These are phyloP conservation scores for Funneliformis caledonium DNA, from an alignment of 371 early-diverging fungal species.

Conservation along the genomic window DNA sequence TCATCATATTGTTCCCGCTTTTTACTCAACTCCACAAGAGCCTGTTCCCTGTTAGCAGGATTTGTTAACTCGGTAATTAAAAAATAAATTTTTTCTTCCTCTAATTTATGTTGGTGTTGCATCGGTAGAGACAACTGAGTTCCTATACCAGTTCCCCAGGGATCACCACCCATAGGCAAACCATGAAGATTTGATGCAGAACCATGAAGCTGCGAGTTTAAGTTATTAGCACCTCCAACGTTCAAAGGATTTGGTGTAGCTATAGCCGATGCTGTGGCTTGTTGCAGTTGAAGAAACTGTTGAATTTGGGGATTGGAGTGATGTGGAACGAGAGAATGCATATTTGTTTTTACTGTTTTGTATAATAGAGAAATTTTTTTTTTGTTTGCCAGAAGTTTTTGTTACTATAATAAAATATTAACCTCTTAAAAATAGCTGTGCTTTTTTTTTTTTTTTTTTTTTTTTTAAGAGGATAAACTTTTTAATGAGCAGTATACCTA, in stretches of 20 bases:
- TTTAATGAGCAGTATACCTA: too few relatives aligned
- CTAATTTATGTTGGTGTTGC: constrained; percentile 56
- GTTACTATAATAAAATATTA: background rate
- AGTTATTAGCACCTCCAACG: constrained; percentile 4
- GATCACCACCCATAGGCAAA: constrained; percentile 23
- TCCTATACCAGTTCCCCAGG: constrained; percentile 17
- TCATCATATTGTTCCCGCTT: constrained; percentile 94
- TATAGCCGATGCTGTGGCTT: constrained; percentile 33
- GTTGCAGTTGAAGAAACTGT: constrained; percentile 37
- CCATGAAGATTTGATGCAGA: constrained; percentile 24
- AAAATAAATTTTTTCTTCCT: constrained; percentile 84
- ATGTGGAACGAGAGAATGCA: constrained; percentile 33
- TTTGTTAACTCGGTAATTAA: constrained; percentile 87
- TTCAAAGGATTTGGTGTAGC: constrained; percentile 32
- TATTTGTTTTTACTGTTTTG: background rate
- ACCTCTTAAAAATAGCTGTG: too few relatives aligned
- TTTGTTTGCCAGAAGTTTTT: background rate
- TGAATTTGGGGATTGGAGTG: constrained; percentile 35
- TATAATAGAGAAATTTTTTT: too few relatives aligned
- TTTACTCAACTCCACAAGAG: constrained; percentile 90
- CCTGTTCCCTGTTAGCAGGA: constrained; percentile 82
- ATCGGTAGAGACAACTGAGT: constrained; percentile 28
- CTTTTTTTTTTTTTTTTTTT: too few relatives aligned
- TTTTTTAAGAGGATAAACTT: too few relatives aligned
- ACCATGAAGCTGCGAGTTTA: constrained; percentile 27